Evolutionary conservation across 495 filamentous ascomycete species (phyloP).

Genomic region (Xylaria bambusicola): DNA sequence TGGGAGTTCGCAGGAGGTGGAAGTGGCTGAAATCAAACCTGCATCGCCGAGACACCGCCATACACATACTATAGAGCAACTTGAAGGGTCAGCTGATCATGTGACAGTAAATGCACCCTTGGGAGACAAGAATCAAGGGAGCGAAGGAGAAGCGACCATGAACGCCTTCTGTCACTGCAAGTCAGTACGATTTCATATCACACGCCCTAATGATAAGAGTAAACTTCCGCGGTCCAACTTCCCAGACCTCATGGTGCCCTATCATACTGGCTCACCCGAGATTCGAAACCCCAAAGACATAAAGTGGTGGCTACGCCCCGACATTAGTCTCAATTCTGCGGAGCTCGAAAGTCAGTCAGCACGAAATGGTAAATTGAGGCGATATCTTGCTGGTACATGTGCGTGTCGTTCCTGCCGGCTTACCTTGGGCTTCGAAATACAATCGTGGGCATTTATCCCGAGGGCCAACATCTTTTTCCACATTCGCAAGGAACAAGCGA

Average conservation of each 20-base stretch:
- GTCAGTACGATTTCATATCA: constrained; percentile 42
- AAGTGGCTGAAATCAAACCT: constrained; percentile 17
- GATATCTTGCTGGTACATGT: constrained; percentile 67
- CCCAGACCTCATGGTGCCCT: constrained; percentile 38
- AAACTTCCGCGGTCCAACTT: constrained; percentile 29
- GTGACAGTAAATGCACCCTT: not conserved
- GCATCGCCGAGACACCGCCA: too few species aligned
- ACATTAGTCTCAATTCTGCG: constrained; percentile 28
- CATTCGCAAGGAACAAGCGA: not conserved
- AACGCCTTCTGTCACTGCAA: constrained; percentile 46
- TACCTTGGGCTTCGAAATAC: constrained; percentile 65
- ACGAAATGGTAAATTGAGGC: constrained; percentile 34
- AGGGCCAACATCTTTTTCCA: constrained; percentile 57
- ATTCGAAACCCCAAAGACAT: constrained; percentile 31
- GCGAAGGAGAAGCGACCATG: constrained; percentile 24
- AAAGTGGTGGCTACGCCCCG: constrained; percentile 40
- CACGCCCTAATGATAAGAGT: constrained; percentile 37
- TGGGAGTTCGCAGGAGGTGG: constrained; percentile 11
- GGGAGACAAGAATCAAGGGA: not conserved
- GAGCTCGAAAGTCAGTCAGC: too few species aligned
- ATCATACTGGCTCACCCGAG: constrained; percentile 42
- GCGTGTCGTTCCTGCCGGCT: constrained; percentile 64
- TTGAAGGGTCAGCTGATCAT: not conserved
- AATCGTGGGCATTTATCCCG: constrained; percentile 69
- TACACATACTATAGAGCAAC: not conserved